Base-by-base conservation (phyloP, 345 rosid genomes). In the Trapa bicornis region DNA sequence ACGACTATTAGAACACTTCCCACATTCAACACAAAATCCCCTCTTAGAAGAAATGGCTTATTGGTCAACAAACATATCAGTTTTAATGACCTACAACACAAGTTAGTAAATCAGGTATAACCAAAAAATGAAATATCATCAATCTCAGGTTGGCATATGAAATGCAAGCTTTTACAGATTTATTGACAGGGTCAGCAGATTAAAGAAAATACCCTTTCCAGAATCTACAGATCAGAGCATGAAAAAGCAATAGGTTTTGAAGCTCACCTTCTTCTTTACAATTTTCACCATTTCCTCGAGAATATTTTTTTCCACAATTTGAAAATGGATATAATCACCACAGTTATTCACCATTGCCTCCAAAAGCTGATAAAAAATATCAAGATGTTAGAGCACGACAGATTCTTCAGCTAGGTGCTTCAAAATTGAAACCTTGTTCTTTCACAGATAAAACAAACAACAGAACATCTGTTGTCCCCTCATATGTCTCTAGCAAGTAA, bases 341-440 rank as follows among this genome's bases (percentile, higher is more conserved):
- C 99, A 95, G 75, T 95, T 95, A 82, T 91, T 91, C 65, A 91
- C 90, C 90, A 91, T 80, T 0, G 97, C 85, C 81, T 95, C 97
- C 82, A 95, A 79, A 76, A 95, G 97, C 96, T 95, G 54, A 80
- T 1, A 64, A 64, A 39, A 22, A 12, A 38, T 39, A 43, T 16
- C 22, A 22, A 33, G 3, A 64, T 17, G 22, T 64, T 11, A 41
- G 17, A 64, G 17, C 15, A 16, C 57, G 29, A 6, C 33, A 9
- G 11, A n/a, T 29, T 54, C 32, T 54, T 54, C 1, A 10, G 22
- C 11, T n/a, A n/a, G 11, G 6, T 54, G 11, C 22, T 22, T 54
- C 8, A 4, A 29, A 54, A 54, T 3, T 29, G 60, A 16, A 53
- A 15, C n/a, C 48, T 3, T 7, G 48, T 5, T 45, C 48, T 45